phyloP scores from a whole-genome alignment of 2,329 filamentous ascomycete species.

The Chrysosporium queenslandicum region DNA sequence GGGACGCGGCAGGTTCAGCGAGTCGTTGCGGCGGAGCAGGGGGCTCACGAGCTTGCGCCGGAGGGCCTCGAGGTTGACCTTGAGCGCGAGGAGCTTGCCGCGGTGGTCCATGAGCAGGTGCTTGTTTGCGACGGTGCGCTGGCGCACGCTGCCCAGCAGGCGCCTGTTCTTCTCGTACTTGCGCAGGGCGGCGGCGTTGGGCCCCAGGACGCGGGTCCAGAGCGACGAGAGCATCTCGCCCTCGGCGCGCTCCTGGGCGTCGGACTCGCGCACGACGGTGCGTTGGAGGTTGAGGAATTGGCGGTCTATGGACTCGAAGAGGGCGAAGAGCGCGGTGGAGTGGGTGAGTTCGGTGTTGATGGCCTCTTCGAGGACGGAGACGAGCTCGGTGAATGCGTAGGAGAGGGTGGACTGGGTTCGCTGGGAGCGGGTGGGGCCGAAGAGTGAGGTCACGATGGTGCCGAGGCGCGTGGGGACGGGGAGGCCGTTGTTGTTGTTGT shows the following conservation, averaged over 20 bases:
- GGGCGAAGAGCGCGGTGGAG: slow-evolving; percentile 66
- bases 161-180: slow-evolving; percentile 88
- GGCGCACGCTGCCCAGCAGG: slow-evolving; percentile 66
- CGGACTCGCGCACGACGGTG: slow-evolving; percentile 72
- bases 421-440: slow-evolving; percentile 72
- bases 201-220: slow-evolving; percentile 76
- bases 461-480: slow-evolving; percentile 56
- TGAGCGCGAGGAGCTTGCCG: slow-evolving; percentile 68
- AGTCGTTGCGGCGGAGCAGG: slow-evolving; percentile 60
- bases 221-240: slow-evolving; percentile 71
- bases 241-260: slow-evolving; percentile 68
- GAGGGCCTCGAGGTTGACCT: slow-evolving; percentile 76
- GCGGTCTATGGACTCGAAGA: slow-evolving; percentile 86
- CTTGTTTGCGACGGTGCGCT: slow-evolving; percentile 80
- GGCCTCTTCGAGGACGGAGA: slow-evolving; percentile 77
- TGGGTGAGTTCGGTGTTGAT: slow-evolving; percentile 76
- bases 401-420: slow-evolving; percentile 70
- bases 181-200: slow-evolving; percentile 61
- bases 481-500: slow-evolving; percentile 9
- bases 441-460: slow-evolving; percentile 57
- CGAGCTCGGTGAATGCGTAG: slow-evolving; percentile 78
- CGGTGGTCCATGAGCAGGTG: slow-evolving; percentile 78
- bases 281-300: slow-evolving; percentile 84
- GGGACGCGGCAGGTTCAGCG: slow-evolving; percentile 20
- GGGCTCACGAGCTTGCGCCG: slow-evolving; percentile 75